phyloP scores from a whole-genome alignment of 2,329 filamentous ascomycete genomes.

The Claviceps arundinis region DNA sequence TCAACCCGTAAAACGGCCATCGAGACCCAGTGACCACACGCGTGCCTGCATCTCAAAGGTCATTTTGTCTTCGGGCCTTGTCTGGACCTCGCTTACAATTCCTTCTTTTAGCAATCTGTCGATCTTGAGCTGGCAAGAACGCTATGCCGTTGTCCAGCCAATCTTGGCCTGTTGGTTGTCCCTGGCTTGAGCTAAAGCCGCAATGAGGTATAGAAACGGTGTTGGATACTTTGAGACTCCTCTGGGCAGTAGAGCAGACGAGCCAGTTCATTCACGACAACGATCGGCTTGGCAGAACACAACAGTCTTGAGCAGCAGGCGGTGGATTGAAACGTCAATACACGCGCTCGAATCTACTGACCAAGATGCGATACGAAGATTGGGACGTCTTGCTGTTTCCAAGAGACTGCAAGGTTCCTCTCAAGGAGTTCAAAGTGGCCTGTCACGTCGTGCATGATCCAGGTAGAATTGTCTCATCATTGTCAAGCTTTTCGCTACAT shows the following conservation, averaged over 20 bases:
- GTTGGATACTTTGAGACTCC: background rate
- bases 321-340: background rate
- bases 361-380: conserved; percentile 66
- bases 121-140: conserved; percentile 3
- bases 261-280: background rate
- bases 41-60: background rate
- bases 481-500: background rate
- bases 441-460: conserved; percentile 54
- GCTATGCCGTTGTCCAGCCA: conserved; percentile 1
- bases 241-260: background rate
- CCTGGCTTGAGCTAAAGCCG: background rate
- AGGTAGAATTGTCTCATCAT: conserved; percentile 15
- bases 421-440: conserved; percentile 71
- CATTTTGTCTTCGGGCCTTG: background rate
- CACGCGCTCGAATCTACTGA: background rate
- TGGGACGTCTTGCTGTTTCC: conserved; percentile 82
- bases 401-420: conserved; percentile 47
- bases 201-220: background rate
- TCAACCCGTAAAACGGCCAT: conserved; percentile 1
- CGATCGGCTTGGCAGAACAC: background rate
- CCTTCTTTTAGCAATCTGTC: conserved; percentile 1
- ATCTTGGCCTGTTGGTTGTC: background rate
- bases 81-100: conserved; percentile 5
- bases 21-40: background rate
- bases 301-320: background rate